Evolutionary conservation across 108 stramenopile genomes (phyloP).

Genomic region (Bacterosira constricta): DNA sequence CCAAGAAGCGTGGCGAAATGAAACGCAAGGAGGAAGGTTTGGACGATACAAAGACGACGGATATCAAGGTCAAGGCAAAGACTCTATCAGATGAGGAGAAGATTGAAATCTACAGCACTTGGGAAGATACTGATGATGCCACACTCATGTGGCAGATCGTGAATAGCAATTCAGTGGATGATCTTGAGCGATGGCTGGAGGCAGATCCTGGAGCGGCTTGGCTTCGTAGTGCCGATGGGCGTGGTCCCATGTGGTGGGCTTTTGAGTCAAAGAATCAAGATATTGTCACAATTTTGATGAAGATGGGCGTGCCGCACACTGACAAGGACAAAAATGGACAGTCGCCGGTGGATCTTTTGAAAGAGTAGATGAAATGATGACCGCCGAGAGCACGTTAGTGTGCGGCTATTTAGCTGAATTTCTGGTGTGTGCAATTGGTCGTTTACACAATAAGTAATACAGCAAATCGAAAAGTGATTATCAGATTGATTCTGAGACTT

Average conservation of each 20-base stretch:
- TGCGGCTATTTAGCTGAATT: too few relatives aligned
- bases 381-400: too few relatives aligned
- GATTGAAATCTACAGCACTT: constrained; percentile 75
- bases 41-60: constrained; percentile 18
- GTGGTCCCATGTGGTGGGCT: constrained; percentile 93
- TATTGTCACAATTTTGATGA: constrained; percentile 82
- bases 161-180: constrained; percentile 56
- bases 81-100: constrained; percentile 47
- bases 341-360: constrained; percentile 77
- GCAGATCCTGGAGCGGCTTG: constrained; percentile 78
- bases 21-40: constrained; percentile 28
- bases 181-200: constrained; percentile 68
- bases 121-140: constrained; percentile 85
- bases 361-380: constrained; percentile 21
- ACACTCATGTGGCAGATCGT: constrained; percentile 90
- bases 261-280: constrained; percentile 82
- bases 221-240: constrained; percentile 84
- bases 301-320: constrained; percentile 76
- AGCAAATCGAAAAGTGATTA: too few relatives aligned
- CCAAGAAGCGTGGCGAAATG: constrained; percentile 53
- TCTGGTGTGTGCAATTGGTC: too few relatives aligned
- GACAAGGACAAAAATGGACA: constrained; percentile 81
- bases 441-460: too few relatives aligned
- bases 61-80: constrained; percentile 9
- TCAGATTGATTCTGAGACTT: too few relatives aligned